phyloP scores from a whole-genome alignment of 2,329 filamentous ascomycete species.

The Talaromyces verruculosus region DNA sequence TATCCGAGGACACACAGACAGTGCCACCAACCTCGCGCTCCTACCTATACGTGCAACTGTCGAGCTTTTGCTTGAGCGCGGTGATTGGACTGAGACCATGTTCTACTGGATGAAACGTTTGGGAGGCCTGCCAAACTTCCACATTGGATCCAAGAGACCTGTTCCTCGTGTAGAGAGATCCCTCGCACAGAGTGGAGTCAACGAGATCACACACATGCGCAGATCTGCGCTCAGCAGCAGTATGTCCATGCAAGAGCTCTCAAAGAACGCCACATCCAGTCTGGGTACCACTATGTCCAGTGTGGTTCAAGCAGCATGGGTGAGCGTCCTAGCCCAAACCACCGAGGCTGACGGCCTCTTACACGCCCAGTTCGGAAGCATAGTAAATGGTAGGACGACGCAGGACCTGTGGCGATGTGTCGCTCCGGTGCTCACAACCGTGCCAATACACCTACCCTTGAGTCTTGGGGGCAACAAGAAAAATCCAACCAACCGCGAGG shows the following conservation, averaged over 20 bases:
- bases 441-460: constrained; percentile 9
- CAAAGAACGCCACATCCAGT: neutral
- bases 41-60: constrained; percentile 4
- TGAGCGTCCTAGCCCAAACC: constrained; percentile 8
- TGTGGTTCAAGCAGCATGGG: constrained; percentile 12
- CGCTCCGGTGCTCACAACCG: neutral
- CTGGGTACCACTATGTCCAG: constrained; percentile 12
- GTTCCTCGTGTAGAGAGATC: neutral
- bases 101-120: constrained; percentile 1
- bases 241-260: constrained; percentile 10
- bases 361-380: constrained; percentile 6
- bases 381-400: constrained; percentile 6
- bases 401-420: constrained; percentile 15
- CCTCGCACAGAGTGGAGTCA: neutral
- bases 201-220: constrained; percentile 10
- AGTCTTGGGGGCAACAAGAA: neutral
- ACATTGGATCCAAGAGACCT: neutral
- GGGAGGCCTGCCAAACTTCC: neutral
- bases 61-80: constrained; percentile 2
- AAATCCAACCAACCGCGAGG: constrained; percentile 10
- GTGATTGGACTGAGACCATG: constrained; percentile 7
- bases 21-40: neutral
- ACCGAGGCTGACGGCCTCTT: neutral
- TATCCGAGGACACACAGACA: neutral
- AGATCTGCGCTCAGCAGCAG: constrained; percentile 9